Evolutionary conservation across 306 rosid species (phyloP), one percentile per base, ranked within the genome.

Genomic region (Cucumis melo): DNA sequence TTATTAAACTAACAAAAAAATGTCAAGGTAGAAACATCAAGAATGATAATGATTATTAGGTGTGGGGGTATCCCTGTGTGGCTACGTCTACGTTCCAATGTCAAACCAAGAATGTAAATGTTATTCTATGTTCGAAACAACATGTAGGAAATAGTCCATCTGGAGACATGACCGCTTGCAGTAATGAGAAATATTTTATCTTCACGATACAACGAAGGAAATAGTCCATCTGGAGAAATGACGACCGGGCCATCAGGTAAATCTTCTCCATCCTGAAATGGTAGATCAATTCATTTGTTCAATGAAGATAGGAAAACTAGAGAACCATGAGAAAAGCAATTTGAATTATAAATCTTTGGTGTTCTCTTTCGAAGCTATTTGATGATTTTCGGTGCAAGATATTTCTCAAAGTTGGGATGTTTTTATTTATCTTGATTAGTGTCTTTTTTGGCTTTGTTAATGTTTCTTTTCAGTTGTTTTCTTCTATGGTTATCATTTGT

Each of bases 141-240:
- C 36, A 59, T 3, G 38, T 11, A 0, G 19, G 5, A n/a, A n/a
- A n/a, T n/a, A 21, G n/a, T n/a, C n/a, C n/a, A n/a, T n/a, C n/a
- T n/a, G n/a, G n/a, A 61, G 15, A 5, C 20, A 7, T 6, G 13
- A 20, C 74, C 20, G 14, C 36, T 68, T 11, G 13, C 56, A 68
- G 12, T 13, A 60, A 53, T 1, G 5, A 27, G 51, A 53, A 58
- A 20, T 55, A 77, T 8, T 83, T 85, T 87, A 91, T 96, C 98
- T 93, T 93, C 98, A 36, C 97, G 93, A 82, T 15, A 87, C 78
- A 93, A 87, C 20, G 97, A 91, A 63, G 97, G 98, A 79, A 93
- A 89, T 81, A 93, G 80, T 71, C 98, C 98, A 73, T 93, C 97
- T 1, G 98, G 98, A 21, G 98, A 93, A 75, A 93, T 91, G 74